phyloP scores from a whole-genome alignment of 352 stramenopile genomes.

The Globisporangium parvum region DNA sequence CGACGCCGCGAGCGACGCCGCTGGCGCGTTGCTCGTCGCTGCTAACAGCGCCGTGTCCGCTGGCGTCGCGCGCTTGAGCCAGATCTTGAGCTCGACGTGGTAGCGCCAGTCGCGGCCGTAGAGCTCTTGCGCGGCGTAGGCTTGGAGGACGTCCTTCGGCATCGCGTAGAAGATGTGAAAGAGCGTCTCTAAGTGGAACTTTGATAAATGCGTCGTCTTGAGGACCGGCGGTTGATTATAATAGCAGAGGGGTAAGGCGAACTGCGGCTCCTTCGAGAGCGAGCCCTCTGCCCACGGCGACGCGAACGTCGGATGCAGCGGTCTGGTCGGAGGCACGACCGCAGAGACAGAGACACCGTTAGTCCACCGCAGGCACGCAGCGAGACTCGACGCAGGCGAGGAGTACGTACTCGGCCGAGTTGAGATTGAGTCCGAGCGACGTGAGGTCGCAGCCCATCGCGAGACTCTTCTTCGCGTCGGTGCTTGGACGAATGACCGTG shows the following conservation, averaged over 20 bases:
- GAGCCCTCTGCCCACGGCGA: constrained; percentile 73
- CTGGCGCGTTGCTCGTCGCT: constrained; percentile 8
- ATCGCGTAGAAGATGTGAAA: constrained; percentile 99
- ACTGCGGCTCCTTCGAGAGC: constrained; percentile 78
- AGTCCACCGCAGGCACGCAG: too few relatives aligned
- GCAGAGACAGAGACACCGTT: too few relatives aligned
- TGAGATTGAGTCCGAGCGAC: constrained; percentile 79
- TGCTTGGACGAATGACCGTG: constrained; percentile 61
- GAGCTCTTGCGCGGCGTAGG: constrained; percentile 85
- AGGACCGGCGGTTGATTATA: constrained; percentile 94
- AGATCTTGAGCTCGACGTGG: constrained; percentile 96
- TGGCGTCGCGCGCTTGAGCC: constrained; percentile 88
- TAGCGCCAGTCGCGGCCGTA: constrained; percentile 96
- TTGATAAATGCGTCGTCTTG: constrained; percentile 96
- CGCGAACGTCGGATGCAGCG: constrained; percentile 75
- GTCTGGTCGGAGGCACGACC: constrained; percentile 18
- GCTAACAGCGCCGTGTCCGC: constrained; percentile 55
- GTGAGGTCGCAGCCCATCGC: constrained; percentile 78
- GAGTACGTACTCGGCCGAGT: constrained; percentile 74
- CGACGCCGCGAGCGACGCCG: constrained; percentile 10
- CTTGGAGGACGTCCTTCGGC: constrained; percentile 96
- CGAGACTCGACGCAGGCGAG: too few relatives aligned
- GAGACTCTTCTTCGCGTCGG: constrained; percentile 68
- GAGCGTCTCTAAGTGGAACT: constrained; percentile 98
- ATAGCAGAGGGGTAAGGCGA: constrained; percentile 81